A percentile compares a stretch with the other conserved stretches of the same genome.
These are phyloP conservation scores for Russula earlei DNA, from an alignment of 768 basidiomycete species.

Conservation along the genomic window DNA sequence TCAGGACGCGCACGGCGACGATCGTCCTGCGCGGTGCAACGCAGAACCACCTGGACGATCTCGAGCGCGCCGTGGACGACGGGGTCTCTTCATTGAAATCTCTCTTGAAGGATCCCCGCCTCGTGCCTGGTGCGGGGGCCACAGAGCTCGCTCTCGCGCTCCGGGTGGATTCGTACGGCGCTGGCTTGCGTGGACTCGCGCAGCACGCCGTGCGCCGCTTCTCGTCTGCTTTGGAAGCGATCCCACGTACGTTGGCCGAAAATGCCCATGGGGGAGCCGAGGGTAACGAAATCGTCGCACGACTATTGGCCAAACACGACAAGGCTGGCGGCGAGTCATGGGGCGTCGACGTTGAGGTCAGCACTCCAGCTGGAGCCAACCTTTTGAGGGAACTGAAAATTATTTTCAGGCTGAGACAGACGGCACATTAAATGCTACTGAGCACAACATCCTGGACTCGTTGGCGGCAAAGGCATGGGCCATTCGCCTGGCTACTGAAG, in stretches of 20 bases:
- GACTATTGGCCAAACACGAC: conserved; percentile 86
- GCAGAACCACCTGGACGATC: conserved; percentile 86
- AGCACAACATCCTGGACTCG: conserved; percentile 74
- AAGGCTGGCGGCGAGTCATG: conserved; percentile 59
- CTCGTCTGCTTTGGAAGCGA: conserved; percentile 81
- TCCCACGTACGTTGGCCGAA: conserved; percentile 88
- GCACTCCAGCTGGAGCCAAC: conserved; percentile 14
- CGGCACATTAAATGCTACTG: conserved; percentile 57
- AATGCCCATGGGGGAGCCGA: conserved; percentile 88
- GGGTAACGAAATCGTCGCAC: conserved; percentile 85
- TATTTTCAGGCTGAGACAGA: conserved; percentile 57
- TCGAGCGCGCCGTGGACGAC: conserved; percentile 94
- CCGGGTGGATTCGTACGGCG: conserved; percentile 78
- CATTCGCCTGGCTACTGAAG: conserved; percentile 82
- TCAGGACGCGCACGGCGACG: conserved; percentile 84
- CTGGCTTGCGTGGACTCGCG: conserved; percentile 77
- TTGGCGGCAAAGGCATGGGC: conserved; percentile 88
- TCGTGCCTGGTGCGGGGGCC: conserved; percentile 92
- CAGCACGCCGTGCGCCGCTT: conserved; percentile 93
- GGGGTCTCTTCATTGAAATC: conserved; percentile 95
- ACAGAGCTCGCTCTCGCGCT: conserved; percentile 88
- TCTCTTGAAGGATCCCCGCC: conserved; percentile 77
- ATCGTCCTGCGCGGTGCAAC: conserved; percentile 95
- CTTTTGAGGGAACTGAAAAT: conserved; percentile 4
- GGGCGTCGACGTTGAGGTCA: conserved; percentile 87